phyloP scores from a whole-genome alignment of 371 early-diverging fungal species.

The Phascolomyces articulosus region DNA sequence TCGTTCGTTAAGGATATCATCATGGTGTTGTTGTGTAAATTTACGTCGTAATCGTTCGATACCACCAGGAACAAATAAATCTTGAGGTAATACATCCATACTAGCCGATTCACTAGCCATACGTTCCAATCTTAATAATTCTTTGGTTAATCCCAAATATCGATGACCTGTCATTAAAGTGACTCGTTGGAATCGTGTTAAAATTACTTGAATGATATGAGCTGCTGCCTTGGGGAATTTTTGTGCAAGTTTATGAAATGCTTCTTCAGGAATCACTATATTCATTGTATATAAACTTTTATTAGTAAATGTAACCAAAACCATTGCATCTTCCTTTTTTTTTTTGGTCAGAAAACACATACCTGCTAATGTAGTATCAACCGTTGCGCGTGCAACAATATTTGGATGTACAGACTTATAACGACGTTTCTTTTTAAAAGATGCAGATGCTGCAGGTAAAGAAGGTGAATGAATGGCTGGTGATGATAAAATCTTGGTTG shows the following conservation, averaged over 20 bases:
- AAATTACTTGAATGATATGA: constrained; percentile 94
- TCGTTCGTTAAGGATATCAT: not conserved
- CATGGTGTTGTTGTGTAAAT: constrained; percentile 38
- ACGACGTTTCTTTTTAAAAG: constrained; percentile 1
- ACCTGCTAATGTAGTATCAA: constrained; percentile 85
- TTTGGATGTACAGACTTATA: constrained; percentile 66
- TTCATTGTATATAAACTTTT: no score
- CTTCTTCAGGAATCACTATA: constrained; percentile 92
- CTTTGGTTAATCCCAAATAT: constrained; percentile 91
- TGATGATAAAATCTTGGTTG: not conserved
- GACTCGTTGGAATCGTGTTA: constrained; percentile 95
- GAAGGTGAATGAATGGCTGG: not conserved
- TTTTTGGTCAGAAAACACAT: not conserved
- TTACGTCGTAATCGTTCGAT: constrained; percentile 72
- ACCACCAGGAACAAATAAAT: constrained; percentile 67
- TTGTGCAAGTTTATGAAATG: constrained; percentile 85
- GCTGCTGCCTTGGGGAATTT: constrained; percentile 95
- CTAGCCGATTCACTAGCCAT: constrained; percentile 74
- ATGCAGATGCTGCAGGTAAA: not conserved
- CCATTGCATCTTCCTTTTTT: not conserved
- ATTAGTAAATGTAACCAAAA: no score
- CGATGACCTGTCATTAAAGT: constrained; percentile 90
- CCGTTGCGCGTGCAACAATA: constrained; percentile 84
- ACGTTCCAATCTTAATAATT: constrained; percentile 83
- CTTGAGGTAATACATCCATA: constrained; percentile 44